These are phyloP conservation scores for Fagus crenata DNA, from an alignment of 306 rosid species.

Conservation along the genomic window DNA sequence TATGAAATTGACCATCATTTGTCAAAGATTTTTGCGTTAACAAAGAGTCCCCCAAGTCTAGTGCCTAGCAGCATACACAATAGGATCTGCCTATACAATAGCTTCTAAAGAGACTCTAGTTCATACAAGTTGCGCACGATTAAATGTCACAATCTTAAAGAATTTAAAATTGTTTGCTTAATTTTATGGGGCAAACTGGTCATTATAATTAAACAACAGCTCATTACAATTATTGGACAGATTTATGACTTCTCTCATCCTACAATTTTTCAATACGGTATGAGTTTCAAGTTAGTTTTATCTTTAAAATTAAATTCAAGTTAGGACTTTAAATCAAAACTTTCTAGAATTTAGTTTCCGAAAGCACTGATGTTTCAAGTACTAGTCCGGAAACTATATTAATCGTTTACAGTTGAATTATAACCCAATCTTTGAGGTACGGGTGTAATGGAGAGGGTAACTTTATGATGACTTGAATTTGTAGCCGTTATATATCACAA, in stretches of 20 bases:
- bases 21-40: neutral
- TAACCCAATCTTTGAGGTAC: neutral
- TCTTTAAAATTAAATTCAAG: neutral
- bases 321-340: neutral
- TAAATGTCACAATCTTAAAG: neutral
- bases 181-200: neutral
- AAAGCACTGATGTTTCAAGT: neutral
- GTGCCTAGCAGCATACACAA: neutral
- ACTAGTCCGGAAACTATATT: neutral
- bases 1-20: conserved; percentile 1
- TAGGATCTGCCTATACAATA: neutral
- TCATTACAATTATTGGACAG: too few relatives aligned
- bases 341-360: neutral
- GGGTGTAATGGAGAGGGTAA: neutral
- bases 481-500: neutral
- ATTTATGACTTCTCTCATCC: neutral
- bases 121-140: neutral
- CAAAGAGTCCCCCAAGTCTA: conserved; percentile 8
- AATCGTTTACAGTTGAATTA: neutral
- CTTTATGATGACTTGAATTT: neutral
- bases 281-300: neutral
- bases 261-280: neutral
- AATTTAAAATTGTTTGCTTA: neutral
- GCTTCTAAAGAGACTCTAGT: neutral
- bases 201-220: neutral